phyloP scores from a whole-genome alignment of 2,329 filamentous ascomycete genomes.

The Fusarium subglutinans region DNA sequence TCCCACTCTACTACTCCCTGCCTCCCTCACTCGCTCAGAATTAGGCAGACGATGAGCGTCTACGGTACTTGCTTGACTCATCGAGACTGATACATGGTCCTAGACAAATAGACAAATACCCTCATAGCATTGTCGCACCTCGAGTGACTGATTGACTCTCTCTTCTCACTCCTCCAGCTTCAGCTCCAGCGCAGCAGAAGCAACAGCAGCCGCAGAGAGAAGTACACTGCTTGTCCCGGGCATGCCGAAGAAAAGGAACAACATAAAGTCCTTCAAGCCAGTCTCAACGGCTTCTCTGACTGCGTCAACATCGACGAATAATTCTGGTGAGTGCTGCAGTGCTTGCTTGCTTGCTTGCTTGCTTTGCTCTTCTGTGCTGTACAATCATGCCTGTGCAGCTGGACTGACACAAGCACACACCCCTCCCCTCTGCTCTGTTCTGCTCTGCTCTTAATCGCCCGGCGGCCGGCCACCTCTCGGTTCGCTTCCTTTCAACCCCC shows the following conservation, averaged over 20 bases:
- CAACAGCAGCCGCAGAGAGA: background rate
- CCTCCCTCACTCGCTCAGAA: background rate
- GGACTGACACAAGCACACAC: slow-evolving; percentile 23
- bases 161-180: slow-evolving; percentile 7
- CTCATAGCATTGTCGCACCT: slow-evolving; percentile 16
- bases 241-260: slow-evolving; percentile 73
- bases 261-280: slow-evolving; percentile 66
- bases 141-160: background rate
- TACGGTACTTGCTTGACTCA: slow-evolving; percentile 27
- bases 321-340: slow-evolving; percentile 40
- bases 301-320: slow-evolving; percentile 36
- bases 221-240: slow-evolving; percentile 38
- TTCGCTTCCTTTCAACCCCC: slow-evolving; percentile 37
- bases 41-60: slow-evolving; percentile 1
- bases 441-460: slow-evolving; percentile 7
- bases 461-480: slow-evolving; percentile 36
- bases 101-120: slow-evolving; percentile 36
- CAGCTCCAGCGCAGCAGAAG: slow-evolving; percentile 1
- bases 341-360: background rate
- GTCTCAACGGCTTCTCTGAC: slow-evolving; percentile 61
- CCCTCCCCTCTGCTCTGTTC: slow-evolving; percentile 6
- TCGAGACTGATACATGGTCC: slow-evolving; percentile 26
- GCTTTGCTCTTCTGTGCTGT: background rate
- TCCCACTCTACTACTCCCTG: background rate
- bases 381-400: background rate